Evolutionary conservation across 2,329 filamentous ascomycete species (phyloP).

Genomic region (Hortaea sp.): DNA sequence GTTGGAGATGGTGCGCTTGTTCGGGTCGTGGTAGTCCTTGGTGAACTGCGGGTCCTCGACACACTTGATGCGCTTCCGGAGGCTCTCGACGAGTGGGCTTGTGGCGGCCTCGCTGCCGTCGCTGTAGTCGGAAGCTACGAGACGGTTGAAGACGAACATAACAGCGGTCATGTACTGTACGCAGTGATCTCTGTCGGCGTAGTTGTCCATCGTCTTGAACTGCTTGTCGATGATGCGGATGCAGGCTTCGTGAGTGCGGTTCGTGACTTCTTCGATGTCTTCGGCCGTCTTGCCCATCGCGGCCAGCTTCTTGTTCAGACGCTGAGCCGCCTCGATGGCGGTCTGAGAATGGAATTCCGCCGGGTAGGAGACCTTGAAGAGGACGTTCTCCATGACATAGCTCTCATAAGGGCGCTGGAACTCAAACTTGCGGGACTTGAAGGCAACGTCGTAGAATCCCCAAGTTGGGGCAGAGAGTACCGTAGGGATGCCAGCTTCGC

Average conservation of each 20-base stretch:
- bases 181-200: slow-evolving; percentile 98
- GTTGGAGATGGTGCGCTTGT: slow-evolving; percentile 93
- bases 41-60: slow-evolving; percentile 83
- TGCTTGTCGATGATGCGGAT: slow-evolving; percentile 99
- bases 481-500: slow-evolving; percentile 82
- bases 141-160: slow-evolving; percentile 91
- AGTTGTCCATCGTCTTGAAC: slow-evolving; percentile 99
- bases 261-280: slow-evolving; percentile 87
- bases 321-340: slow-evolving; percentile 87
- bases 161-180: slow-evolving; percentile 98
- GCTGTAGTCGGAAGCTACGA: slow-evolving; percentile 86
- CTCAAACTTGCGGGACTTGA: slow-evolving; percentile 89
- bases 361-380: slow-evolving; percentile 99
- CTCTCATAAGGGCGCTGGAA: slow-evolving; percentile 95
- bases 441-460: slow-evolving; percentile 98
- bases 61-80: slow-evolving; percentile 88
- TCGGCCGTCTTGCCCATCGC: slow-evolving; percentile 78
- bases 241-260: slow-evolving; percentile 96
- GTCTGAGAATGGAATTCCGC: slow-evolving; percentile 99
- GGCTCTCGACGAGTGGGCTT: slow-evolving; percentile 77
- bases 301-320: slow-evolving; percentile 74
- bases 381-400: slow-evolving; percentile 99
- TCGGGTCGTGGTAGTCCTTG: slow-evolving; percentile 86
- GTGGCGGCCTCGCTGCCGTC: slow-evolving; percentile 89
- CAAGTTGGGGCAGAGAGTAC: slow-evolving; percentile 82